Evolutionary conservation across 192 early-diverging fungal species (phyloP), one percentile per base, ranked within the genome.

Genomic region (Backusella tarrabulga): DNA sequence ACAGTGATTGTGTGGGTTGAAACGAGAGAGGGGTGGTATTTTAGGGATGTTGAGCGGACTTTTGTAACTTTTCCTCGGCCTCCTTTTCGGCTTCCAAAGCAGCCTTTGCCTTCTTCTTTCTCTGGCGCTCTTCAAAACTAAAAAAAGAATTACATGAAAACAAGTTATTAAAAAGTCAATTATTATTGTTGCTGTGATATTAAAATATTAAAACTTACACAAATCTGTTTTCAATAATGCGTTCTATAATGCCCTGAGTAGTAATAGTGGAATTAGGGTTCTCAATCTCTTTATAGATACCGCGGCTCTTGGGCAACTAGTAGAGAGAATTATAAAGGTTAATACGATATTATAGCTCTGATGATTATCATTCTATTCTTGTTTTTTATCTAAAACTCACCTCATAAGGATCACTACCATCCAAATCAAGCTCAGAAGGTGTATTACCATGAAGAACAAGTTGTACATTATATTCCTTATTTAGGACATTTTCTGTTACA

Each of bases 221-320:
- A 75, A 92, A 88, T 56, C 94, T 86, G 84, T 96, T 92, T 32
- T 87, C 92, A 71, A 98, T 92, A 79, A 98, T 97, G 34, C 97
- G 89, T 69, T 91, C 87, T 76, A 98, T 95, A 73, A 98, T 97
- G 9, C 89, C 85, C 60, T 93, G 89, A 21, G 96, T 97, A 14
- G 95, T 95, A 75, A 97, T 86, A 74, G 89, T 87, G 71, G 88
- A 87, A 32, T 88, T 85, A 34, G 93, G 91, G 52, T 95, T 91
- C 46, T 93, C 90, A 66, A 97, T 91, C 81, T 95, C 91, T 67
- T 80, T 79, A 80, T 93, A 96, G 79, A 97, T 93, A 41, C 86
- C 90, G 50, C 87, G 84, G 38, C 85, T 76, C 84, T 94, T 96
- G 40, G 96, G 92, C 52, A 97, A 79, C 89, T 88, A 79, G 42